Evolutionary conservation across 768 basidiomycete genomes (phyloP).

Genomic region (Pisolithus albus): DNA sequence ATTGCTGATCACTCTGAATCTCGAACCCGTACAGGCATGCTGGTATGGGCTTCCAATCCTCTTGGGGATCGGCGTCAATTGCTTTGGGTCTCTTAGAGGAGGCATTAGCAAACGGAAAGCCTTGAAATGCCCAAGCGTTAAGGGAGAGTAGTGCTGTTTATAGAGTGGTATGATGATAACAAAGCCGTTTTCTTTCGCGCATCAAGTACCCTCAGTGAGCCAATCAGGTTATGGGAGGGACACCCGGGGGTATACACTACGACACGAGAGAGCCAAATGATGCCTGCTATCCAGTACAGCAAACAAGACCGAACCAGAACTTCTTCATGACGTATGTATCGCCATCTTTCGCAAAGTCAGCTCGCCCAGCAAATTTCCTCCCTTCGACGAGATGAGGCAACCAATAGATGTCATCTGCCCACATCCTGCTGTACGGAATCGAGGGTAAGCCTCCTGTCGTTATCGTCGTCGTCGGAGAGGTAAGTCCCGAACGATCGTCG

Average conservation of each 20-base stretch:
- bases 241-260: too few relatives aligned
- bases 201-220: not conserved
- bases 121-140: not conserved
- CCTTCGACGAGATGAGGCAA: conserved; percentile 50
- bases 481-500: not conserved
- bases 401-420: conserved; percentile 64
- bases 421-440: conserved; percentile 57
- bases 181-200: not conserved
- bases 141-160: too few relatives aligned
- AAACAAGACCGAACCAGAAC: conserved; percentile 66
- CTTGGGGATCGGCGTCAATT: conserved; percentile 56
- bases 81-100: conserved; percentile 42
- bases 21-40: conserved; percentile 38
- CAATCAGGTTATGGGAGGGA: too few relatives aligned
- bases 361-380: conserved; percentile 41
- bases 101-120: conserved; percentile 22
- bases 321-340: conserved; percentile 75
- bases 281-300: not conserved
- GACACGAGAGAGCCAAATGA: not conserved
- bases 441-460: conserved; percentile 16
- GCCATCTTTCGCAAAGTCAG: conserved; percentile 62
- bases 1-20: not conserved
- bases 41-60: conserved; percentile 57
- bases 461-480: not conserved
- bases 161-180: not conserved